A percentile compares a stretch with the other conserved stretches of the same genome.
Conservation (phyloP, 805 yeast species). For the Wickerhamomyces alni region DNA sequence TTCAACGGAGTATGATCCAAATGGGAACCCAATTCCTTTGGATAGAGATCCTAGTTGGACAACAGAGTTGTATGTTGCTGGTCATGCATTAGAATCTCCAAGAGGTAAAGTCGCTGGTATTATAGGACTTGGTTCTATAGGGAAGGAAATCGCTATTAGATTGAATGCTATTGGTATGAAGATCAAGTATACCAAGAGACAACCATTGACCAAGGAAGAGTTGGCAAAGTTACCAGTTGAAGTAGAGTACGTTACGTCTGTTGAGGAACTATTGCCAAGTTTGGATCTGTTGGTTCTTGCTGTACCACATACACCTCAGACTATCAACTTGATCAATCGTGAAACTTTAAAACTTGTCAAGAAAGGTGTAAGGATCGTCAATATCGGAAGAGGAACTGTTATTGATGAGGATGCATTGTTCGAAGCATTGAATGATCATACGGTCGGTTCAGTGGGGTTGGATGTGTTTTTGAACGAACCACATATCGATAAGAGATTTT, state of each 20-base stretch:
- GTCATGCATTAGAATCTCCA: conserved; percentile 45
- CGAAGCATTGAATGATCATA: conserved; percentile 52
- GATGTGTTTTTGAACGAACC: conserved; percentile 73
- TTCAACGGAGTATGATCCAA: conserved; percentile 24
- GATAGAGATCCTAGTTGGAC: conserved; percentile 32
- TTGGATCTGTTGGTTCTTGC: conserved; percentile 59
- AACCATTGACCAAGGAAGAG: conserved; percentile 30
- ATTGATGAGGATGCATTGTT: conserved; percentile 63
- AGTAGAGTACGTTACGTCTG: conserved; percentile 37
- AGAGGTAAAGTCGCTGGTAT: conserved; percentile 52
- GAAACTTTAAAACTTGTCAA: conserved; percentile 40
- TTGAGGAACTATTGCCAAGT: conserved; percentile 36
- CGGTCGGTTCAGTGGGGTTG: conserved; percentile 59
- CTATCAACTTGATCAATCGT: conserved; percentile 48
- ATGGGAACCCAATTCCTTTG: conserved; percentile 24
- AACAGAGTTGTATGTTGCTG: conserved; percentile 39
- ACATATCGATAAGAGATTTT: conserved; percentile 39
- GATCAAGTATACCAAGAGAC: conserved; percentile 56
- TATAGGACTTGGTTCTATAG: conserved; percentile 75
- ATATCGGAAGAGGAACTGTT: conserved; percentile 70
- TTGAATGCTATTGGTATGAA: conserved; percentile 58
- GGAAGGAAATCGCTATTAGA: conserved; percentile 54
- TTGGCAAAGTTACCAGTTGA: conserved; percentile 36
- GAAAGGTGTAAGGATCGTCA: conserved; percentile 56
- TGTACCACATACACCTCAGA: conserved; percentile 57